Conservation (phyloP, 2,329 filamentous ascomycete genomes). For the Monosporascus sp. region DNA sequence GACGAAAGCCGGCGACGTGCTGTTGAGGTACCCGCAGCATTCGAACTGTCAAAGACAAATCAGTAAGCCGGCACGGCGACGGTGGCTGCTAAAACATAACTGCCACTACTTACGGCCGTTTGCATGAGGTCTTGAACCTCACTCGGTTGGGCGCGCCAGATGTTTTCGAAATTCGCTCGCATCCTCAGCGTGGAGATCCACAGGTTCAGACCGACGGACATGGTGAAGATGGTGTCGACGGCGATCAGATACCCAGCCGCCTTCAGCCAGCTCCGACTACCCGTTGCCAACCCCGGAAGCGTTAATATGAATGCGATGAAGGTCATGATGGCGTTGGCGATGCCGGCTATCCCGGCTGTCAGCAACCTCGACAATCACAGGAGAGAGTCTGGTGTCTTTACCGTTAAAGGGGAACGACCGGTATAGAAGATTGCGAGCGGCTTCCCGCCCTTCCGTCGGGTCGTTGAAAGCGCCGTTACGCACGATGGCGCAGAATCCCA, state of each 20-base stretch:
- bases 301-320: slow-evolving; percentile 66
- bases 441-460: slow-evolving; percentile 41
- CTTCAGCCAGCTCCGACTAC: slow-evolving; percentile 66
- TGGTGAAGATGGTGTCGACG: slow-evolving; percentile 58
- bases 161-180: slow-evolving; percentile 53
- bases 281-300: slow-evolving; percentile 66
- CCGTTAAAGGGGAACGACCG: slow-evolving; percentile 44
- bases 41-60: slow-evolving; percentile 51
- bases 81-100: not conserved
- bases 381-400: not conserved
- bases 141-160: slow-evolving; percentile 56
- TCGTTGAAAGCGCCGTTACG: slow-evolving; percentile 38
- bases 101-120: slow-evolving; percentile 48
- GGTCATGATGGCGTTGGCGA: slow-evolving; percentile 68
- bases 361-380: not conserved
- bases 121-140: slow-evolving; percentile 65
- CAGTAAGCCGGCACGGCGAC: slow-evolving; percentile 15
- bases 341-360: slow-evolving; percentile 45
- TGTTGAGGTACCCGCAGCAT: slow-evolving; percentile 78
- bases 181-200: slow-evolving; percentile 72
- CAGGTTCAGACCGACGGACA: slow-evolving; percentile 61
- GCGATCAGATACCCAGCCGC: slow-evolving; percentile 60
- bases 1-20: slow-evolving; percentile 66
- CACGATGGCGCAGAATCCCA: slow-evolving; percentile 52
- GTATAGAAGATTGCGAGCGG: slow-evolving; percentile 48